Evolutionary conservation across 2,329 filamentous ascomycete genomes (phyloP), one percentile per base, ranked within the genome.

Genomic region (Claviceps humidiphila): DNA sequence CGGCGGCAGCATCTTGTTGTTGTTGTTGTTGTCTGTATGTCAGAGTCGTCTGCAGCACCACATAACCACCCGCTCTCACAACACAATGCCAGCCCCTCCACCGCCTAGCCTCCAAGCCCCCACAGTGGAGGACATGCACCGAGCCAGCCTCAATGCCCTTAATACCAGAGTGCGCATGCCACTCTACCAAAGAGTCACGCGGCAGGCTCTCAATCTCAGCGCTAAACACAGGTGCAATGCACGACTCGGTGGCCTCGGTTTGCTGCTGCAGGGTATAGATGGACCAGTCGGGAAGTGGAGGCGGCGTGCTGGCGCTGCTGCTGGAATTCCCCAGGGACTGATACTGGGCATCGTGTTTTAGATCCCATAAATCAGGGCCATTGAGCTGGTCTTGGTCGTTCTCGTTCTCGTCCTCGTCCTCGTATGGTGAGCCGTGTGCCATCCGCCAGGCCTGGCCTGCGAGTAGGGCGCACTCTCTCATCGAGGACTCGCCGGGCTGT

Each of bases 121-220:
- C 24, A 9, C 22, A 42, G 41, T 51, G 53, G 11, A 58, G 43
- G 46, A 64, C 56, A 53, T 65, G 62, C 37, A 60, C 60, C 4
- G 58, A 61, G 14, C 59, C 53, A 47, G 65, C 60, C 4, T 58
- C 54, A 4, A 71, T 55, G 24, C 57, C 53, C 9, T 65, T 64
- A 6, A 85, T 66, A 0, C 87, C 86, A 3, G 80, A 63, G 53
- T 84, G 78, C 1, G 76, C 83, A 58, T 87, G 84, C 90, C 91
- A 98, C 70, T 98, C 93, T 11, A 96, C 80, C 40, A 74, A 74
- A 30, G 85, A 84, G 16, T 71, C 74, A 20, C 87, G 78, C 1
- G 93, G 93, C 13, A 98, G 74, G 57, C 82, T 78, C 44, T 83
- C 76, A 1, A 96, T 85, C 61, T 93, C 82, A 1, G 82, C 84